Evolutionary conservation across 1,139 yeast species (phyloP), one percentile per base, ranked within the genome.

Genomic region (Taphrina confusa): DNA sequence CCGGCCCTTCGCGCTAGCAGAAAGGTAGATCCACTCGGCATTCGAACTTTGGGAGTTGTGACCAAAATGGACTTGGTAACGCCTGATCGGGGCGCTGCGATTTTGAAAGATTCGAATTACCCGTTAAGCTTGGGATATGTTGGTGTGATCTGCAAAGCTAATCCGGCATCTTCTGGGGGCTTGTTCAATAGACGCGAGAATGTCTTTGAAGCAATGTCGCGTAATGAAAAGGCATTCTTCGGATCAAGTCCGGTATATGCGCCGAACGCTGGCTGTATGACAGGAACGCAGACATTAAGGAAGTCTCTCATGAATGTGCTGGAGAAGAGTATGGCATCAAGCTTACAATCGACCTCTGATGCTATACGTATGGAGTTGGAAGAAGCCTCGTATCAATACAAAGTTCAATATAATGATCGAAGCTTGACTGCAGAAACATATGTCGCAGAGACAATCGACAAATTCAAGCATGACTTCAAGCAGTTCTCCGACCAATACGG

Each of bases 81-180:
- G 23, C 86, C 97, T 0, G 80, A 80, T 57, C 73, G 78, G 22
- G 98, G 96, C 0, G 80, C 82, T 50, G 78, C 77, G 6, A 81
- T 88, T 34, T 76, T 94, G 62, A 79, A 81, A 34, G 91, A 92
- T 72, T 82, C 80, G 64, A 87, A 85, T 68, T 94, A 92, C 68
- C 97, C 98, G 0, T 76, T 94, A 63, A 83, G 80, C 68, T 87
- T 92, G 94, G 99, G 99, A 0, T 94, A 94, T 70, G 97, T 94
- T 33, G 98, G 98, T 58, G 98, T 94, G 14, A 85, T 94, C 18
- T 89, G 97, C 2, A 85, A 82, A 66, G 80, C 89, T 0, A 95
- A 96, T 1, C 60, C 73, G 3, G 56, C 66, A 12, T 39, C 64
- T 18, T 1, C 65, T 74, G 39, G 60, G 6, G 64, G 68, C 6